Conservation (phyloP, 768 basidiomycete species). For the Baorangia bicolor region DNA sequence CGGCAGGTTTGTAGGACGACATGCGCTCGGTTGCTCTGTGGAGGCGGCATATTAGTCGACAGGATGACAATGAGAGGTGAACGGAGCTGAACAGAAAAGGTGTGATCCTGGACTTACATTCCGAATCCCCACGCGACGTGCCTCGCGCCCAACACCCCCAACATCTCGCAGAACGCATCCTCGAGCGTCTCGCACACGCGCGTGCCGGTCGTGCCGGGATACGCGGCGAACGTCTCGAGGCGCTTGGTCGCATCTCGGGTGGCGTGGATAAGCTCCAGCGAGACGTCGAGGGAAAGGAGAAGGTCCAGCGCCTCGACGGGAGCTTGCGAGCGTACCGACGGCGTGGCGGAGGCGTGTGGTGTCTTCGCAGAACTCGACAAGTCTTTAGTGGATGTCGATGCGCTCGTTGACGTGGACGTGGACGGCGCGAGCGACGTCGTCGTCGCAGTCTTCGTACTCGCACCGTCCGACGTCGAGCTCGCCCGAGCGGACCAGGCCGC, state of each 20-base stretch:
- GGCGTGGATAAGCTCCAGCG: conserved; percentile 89
- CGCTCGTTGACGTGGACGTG: background rate
- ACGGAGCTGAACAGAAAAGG: background rate
- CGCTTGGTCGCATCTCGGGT: conserved; percentile 91
- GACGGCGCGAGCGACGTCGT: background rate
- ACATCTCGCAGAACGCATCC: conserved; percentile 84
- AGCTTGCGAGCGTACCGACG: conserved; percentile 12
- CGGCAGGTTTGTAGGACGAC: conserved; percentile 85
- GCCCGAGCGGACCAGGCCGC: background rate
- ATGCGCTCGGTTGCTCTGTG: conserved; percentile 85
- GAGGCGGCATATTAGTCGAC: background rate
- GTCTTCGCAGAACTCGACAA: background rate
- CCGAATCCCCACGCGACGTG: conserved; percentile 83
- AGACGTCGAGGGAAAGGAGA: conserved; percentile 86
- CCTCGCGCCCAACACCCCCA: conserved; percentile 71
- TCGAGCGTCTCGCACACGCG: conserved; percentile 92
- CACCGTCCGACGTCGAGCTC: background rate
- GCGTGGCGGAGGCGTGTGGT: background rate
- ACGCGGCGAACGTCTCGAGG: conserved; percentile 84
- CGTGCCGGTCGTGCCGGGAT: conserved; percentile 84
- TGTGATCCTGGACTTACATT: conserved; percentile 44
- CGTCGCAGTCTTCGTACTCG: background rate
- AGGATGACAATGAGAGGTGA: background rate
- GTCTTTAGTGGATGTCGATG: background rate
- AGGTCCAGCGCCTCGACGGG: conserved; percentile 63